Base-by-base conservation (phyloP, 2,329 filamentous ascomycete species). In the Trichoderma endophyticum region DNA sequence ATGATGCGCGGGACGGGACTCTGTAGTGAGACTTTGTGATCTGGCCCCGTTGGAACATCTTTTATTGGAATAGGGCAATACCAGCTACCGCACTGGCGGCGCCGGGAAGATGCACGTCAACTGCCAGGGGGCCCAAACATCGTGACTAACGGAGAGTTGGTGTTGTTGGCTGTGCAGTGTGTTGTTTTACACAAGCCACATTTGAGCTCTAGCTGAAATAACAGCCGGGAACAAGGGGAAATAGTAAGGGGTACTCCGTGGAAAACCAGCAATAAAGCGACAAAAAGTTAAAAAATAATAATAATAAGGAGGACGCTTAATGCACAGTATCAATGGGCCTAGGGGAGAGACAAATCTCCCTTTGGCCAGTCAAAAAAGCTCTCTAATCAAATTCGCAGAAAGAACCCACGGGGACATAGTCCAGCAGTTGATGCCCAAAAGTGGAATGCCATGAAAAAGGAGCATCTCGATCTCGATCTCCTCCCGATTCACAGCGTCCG, bases 101-200 rank as follows among this genome's bases (percentile, higher is more conserved):
- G 39, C 65, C 32, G 51, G 54, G 65, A 68, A 68, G 51, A 59
- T 59, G 65, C 54, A 68, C 24, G 65, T 68, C 54, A 68, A 59
- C 21, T 36, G 64, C 64, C 32, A 60, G 21, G 64, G 64, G 32
- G 18, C 32, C 51, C n/a, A 21, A 57, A 32, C 51, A 24, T 57
- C 32, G 64, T 36, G 64, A 57, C 21, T 59, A 21, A 14, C 26
- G 34, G 18, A 21, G 57, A 34, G 57, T 12, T 60, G 62, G 28
- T 54, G 62, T 34, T 56, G 43, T 51, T 65, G 12, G 43, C 28
- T 15, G 30, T 48, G 26, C 30, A 12, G 4, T 30, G 57, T 30
- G 28, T 30, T 57, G 15, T 51, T 48, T 48, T 48, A 9, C 48
- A 51, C 48, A 24, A 51, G 48, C n/a, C 48, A 21, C 48, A 21